Percentiles rank a stretch among this genome's conserved stretches.
phyloP scores from a whole-genome alignment of 805 yeast species.

The Myxozyma vanderwaltii region DNA sequence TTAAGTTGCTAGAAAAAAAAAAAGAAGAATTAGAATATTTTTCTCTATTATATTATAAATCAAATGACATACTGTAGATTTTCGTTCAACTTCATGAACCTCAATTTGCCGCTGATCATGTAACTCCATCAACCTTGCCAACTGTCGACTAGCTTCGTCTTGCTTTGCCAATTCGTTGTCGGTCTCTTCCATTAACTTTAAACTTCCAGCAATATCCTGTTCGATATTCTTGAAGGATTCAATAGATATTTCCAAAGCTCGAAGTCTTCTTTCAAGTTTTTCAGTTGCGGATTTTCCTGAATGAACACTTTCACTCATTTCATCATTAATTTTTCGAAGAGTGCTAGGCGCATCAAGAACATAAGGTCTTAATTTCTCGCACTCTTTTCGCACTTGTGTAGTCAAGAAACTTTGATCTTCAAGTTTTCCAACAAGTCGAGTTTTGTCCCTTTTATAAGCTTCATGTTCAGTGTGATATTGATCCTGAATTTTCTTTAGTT shows the following conservation, averaged over 20 bases:
- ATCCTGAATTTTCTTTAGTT: constrained; percentile 65
- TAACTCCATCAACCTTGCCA: constrained; percentile 47
- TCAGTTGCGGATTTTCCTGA: constrained; percentile 46
- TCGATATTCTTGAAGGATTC: constrained; percentile 61
- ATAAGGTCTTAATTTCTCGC: constrained; percentile 62
- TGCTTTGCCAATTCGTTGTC: constrained; percentile 51
- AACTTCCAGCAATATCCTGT: constrained; percentile 49
- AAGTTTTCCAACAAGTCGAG: constrained; percentile 56
- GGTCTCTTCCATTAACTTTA: constrained; percentile 53
- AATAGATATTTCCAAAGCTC: constrained; percentile 56
- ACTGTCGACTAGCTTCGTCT: constrained; percentile 47
- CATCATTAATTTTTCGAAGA: constrained; percentile 55
- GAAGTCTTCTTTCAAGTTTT: constrained; percentile 51
- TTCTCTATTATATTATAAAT: no score
- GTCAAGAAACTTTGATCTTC: constrained; percentile 63
- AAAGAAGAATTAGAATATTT: background rate
- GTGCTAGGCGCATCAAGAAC: constrained; percentile 62
- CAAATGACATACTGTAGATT: constrained; percentile 30
- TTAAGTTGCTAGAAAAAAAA: constrained; percentile 47
- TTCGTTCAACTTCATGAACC: constrained; percentile 48
- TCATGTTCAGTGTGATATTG: constrained; percentile 60
- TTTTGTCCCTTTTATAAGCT: constrained; percentile 64
- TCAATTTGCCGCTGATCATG: constrained; percentile 46
- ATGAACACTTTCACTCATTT: constrained; percentile 51
- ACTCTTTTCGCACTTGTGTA: constrained; percentile 57